phyloP scores from a whole-genome alignment of 1,284 basidiomycete species.

The Schizopora paradoxa region DNA sequence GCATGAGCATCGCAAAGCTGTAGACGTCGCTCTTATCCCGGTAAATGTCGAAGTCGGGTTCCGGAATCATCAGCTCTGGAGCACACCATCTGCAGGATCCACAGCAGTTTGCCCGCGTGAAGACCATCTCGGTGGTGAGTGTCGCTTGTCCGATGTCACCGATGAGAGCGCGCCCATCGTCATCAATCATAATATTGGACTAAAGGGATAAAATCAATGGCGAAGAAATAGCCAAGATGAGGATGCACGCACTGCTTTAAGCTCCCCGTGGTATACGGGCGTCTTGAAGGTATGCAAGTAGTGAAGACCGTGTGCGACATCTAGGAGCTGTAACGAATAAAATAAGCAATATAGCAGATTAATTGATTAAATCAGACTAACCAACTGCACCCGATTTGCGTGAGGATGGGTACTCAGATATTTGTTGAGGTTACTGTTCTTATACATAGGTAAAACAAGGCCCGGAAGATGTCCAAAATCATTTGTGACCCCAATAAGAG shows the following conservation, averaged over 20 bases:
- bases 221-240: not conserved
- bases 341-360: not conserved
- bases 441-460: conserved; percentile 1
- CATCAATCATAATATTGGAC: not conserved
- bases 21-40: conserved; percentile 4
- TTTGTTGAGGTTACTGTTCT: not conserved
- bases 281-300: conserved; percentile 15
- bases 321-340: not conserved
- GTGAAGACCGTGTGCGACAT: conserved; percentile 1
- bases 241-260: conserved; percentile 12
- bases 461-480: conserved; percentile 1
- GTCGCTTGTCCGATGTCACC: not conserved
- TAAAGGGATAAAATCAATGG: not conserved
- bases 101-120: conserved; percentile 2
- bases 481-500: not conserved
- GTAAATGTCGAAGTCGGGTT: not conserved
- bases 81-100: conserved; percentile 16
- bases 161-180: not conserved
- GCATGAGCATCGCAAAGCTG: conserved; percentile 9
- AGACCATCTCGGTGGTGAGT: not conserved
- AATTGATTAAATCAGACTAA: not conserved
- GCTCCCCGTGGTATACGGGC: conserved; percentile 15
- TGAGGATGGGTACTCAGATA: not conserved
- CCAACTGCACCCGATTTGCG: not conserved
- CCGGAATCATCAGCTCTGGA: conserved; percentile 11